Base-by-base conservation (phyloP, 1,139 yeast species). In the Yamadazyma mexicana region DNA sequence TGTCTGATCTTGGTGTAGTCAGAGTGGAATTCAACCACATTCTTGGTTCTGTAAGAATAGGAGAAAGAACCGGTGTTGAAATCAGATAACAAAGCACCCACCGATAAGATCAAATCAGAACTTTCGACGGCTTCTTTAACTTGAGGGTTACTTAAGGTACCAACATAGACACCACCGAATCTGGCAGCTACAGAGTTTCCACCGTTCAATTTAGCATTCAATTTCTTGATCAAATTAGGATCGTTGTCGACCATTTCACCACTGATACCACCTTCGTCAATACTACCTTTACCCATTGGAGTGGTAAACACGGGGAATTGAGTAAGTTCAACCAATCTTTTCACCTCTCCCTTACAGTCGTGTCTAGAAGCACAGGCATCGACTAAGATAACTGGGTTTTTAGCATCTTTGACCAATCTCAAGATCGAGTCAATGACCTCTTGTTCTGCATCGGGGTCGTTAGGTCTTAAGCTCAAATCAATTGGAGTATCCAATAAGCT, bases 1-100 rank as follows among this genome's bases (percentile, higher is more conserved):
- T 71, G 79, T 60, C 77, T 80, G 62, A 87, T 79, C 69, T 84
- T 84, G 59, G 84, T 80, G 72, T 83, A 77, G 67, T 86, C 91
- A n/a, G 95, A 84, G 66, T 87, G 95, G 79, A 87, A 83, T 69
- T 87, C 95, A 49, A 87, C 79, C 50, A 86, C 75, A 70, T 86
- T 86, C 62, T 77, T 80, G 51, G 95, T 86, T 59, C 79, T 74
- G 74, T 85, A 85, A 42, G 83, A 77, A 70, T 87, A 87, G 24
- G 92, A 80, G 75, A 87, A 87, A 14, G 94, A 83, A 59, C 95
- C 95, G 42, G 95, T 87, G 74, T 86, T 87, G 78, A 84, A 87
- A 65, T 87, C 95, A 34, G 95, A 86, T 56, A 87, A 71, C 57
- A 87, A 69, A 38, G 91, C 89, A 61, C 96, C 96, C 50, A 87